Evolutionary conservation across 2,329 filamentous ascomycete species (phyloP).

Genomic region (Colletotrichum noveboracense): DNA sequence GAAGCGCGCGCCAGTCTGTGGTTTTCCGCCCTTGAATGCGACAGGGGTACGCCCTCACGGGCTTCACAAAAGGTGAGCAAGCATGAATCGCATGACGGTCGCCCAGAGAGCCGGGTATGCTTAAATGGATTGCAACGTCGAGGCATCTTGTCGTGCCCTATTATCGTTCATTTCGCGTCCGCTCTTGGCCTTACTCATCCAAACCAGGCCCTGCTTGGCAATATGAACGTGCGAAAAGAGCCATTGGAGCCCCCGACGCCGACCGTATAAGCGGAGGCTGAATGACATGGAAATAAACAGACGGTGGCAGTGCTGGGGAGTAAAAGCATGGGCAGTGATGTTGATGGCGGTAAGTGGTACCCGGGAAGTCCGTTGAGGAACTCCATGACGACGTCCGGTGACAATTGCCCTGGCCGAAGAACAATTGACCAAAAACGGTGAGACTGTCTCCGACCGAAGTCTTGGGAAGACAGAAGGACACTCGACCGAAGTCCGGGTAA

Average conservation of each 20-base stretch:
- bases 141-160: not conserved
- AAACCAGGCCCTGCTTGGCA: not conserved
- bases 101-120: not conserved
- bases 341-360: not conserved
- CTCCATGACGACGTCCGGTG: not conserved
- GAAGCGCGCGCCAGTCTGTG: constrained; percentile 14
- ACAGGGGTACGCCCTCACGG: not conserved
- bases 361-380: not conserved
- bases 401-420: not conserved
- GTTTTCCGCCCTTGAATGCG: not conserved
- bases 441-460: not conserved
- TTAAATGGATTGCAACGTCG: not conserved
- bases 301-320: not conserved
- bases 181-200: not conserved
- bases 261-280: not conserved
- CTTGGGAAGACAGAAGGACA: not conserved
- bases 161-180: not conserved
- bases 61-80: not conserved
- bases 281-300: not conserved
- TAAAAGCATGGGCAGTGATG: not conserved
- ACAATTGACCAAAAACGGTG: not conserved
- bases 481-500: not conserved
- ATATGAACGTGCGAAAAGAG: not conserved
- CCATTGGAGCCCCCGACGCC: not conserved
- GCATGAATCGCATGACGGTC: not conserved